Conservation (phyloP, 768 basidiomycete species). For the Fomitopsis serialis region DNA sequence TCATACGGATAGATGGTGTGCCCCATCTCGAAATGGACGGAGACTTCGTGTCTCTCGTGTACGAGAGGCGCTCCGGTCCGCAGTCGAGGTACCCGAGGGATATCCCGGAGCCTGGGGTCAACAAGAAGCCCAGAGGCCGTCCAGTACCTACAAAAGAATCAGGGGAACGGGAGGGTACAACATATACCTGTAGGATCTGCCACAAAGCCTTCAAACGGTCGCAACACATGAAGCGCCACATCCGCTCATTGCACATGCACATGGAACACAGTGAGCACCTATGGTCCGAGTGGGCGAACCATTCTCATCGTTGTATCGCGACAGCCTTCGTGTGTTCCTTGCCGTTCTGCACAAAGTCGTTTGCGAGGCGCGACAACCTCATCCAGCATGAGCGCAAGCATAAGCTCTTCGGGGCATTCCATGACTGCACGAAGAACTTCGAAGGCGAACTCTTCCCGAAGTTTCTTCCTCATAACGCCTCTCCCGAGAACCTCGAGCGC, state of each 20-base stretch:
- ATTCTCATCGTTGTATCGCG: background rate
- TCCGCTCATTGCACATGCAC: constrained; percentile 73
- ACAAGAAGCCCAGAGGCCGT: constrained; percentile 44
- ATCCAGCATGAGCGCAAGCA: constrained; percentile 71
- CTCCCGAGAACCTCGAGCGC: too few species aligned
- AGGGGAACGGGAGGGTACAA: constrained; percentile 26
- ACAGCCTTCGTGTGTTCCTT: constrained; percentile 58
- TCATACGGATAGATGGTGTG: background rate
- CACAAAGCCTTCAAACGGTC: constrained; percentile 75
- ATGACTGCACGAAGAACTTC: constrained; percentile 12
- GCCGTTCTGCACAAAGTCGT: constrained; percentile 61
- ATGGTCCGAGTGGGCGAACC: background rate
- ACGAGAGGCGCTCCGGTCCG: background rate
- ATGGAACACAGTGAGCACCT: constrained; percentile 62
- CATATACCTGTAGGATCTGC: constrained; percentile 68
- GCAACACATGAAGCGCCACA: constrained; percentile 80
- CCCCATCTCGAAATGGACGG: background rate
- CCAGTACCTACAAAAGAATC: constrained; percentile 37
- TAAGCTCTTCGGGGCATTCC: constrained; percentile 13
- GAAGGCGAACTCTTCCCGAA: constrained; percentile 10
- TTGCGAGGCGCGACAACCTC: constrained; percentile 74
- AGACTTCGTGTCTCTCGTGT: background rate
- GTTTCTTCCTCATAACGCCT: background rate
- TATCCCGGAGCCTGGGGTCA: constrained; percentile 40
- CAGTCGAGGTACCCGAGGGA: background rate